phyloP scores from a whole-genome alignment of 176 grass and related monocot species.

The Luzula sylvatica region DNA sequence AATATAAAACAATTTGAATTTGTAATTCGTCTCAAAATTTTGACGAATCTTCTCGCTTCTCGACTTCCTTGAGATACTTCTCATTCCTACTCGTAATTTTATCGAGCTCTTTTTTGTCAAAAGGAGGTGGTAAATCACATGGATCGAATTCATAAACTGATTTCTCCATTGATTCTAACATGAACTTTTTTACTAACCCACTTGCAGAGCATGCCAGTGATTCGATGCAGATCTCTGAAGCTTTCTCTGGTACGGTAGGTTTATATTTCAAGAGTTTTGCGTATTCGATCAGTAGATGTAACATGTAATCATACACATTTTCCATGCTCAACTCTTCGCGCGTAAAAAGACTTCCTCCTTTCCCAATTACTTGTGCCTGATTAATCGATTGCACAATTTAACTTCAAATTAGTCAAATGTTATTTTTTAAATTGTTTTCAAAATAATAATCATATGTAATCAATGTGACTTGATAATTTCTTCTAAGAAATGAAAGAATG shows the following conservation, averaged over 20 bases:
- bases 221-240: slow-evolving; percentile 52
- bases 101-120: slow-evolving; percentile 13
- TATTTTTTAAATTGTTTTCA: no score
- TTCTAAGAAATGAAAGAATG: not conserved
- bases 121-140: slow-evolving; percentile 3
- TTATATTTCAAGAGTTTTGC: slow-evolving; percentile 69
- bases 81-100: slow-evolving; percentile 1
- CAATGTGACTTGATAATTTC: no score
- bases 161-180: slow-evolving; percentile 22
- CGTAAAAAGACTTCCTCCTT: slow-evolving; percentile 56
- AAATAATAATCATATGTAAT: no score
- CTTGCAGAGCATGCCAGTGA: slow-evolving; percentile 55
- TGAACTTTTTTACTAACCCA: slow-evolving; percentile 42
- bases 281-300: slow-evolving; percentile 73
- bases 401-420: not conserved
- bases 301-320: slow-evolving; percentile 77
- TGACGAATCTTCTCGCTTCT: not conserved
- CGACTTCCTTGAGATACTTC: slow-evolving; percentile 4
- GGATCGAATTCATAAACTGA: slow-evolving; percentile 10
- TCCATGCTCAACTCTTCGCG: slow-evolving; percentile 64
- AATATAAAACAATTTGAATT: no score
- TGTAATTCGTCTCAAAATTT: not conserved
- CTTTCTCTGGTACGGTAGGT: slow-evolving; percentile 48
- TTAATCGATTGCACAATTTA: not conserved
- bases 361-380: slow-evolving; percentile 70